Percentiles rank a stretch among this genome's conserved stretches.
These are phyloP conservation scores for Penicillium aurantiogriseum DNA, from an alignment of 2,329 filamentous ascomycete species.

Conservation along the genomic window DNA sequence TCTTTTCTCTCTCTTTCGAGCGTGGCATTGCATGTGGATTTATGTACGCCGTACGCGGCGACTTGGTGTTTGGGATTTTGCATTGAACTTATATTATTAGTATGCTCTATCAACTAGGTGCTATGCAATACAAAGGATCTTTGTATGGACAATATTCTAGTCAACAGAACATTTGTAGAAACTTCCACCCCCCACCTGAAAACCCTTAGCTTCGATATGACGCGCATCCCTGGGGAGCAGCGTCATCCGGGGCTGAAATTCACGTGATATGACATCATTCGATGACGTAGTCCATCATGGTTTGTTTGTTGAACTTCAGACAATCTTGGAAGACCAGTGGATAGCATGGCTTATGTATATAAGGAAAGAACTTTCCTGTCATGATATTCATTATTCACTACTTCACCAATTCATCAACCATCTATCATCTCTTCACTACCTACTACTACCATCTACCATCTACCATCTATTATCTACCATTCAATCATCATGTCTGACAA, in stretches of 20 bases:
- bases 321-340: neutral
- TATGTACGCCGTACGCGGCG: neutral
- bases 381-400: neutral
- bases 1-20: slow-evolving; percentile 3
- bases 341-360: slow-evolving; percentile 1
- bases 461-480: slow-evolving; percentile 7
- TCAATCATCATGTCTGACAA: slow-evolving; percentile 30
- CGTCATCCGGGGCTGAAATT: neutral
- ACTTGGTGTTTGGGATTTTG: neutral
- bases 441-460: slow-evolving; percentile 8
- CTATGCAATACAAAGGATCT: neutral
- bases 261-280: slow-evolving; percentile 25
- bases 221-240: neutral
- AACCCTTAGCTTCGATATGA: neutral
- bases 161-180: neutral
- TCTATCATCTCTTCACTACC: neutral
- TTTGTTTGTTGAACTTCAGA: slow-evolving; percentile 2
- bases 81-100: neutral
- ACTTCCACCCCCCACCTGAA: neutral
- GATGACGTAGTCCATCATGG: slow-evolving; percentile 21
- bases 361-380: neutral
- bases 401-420: neutral
- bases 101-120: neutral
- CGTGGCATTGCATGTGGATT: slow-evolving; percentile 18
- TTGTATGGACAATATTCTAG: neutral